Evolutionary conservation across 2,329 filamentous ascomycete genomes (phyloP).

Genomic region (Penicillium janthinellum): DNA sequence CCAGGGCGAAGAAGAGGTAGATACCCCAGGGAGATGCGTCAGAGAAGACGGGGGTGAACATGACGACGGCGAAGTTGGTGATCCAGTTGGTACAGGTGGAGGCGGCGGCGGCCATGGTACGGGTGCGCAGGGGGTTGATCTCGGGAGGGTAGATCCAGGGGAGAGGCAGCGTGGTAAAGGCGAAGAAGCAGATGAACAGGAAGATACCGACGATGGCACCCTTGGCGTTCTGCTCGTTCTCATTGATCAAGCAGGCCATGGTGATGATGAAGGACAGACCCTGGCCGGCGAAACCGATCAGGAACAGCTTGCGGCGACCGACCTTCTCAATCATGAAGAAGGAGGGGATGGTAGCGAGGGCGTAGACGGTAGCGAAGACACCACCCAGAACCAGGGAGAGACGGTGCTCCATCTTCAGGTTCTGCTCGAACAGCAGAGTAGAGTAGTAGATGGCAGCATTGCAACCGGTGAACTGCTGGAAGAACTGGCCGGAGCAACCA

Average conservation of each 20-base stretch:
- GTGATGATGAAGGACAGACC: slow-evolving; percentile 36
- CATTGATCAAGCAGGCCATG: slow-evolving; percentile 34
- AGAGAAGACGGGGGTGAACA: slow-evolving; percentile 47
- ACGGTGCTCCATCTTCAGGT: slow-evolving; percentile 28
- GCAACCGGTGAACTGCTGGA: slow-evolving; percentile 50
- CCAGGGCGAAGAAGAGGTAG: slow-evolving; percentile 44
- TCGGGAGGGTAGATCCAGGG: slow-evolving; percentile 58
- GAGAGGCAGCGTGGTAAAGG: slow-evolving; percentile 63
- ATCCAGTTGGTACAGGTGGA: slow-evolving; percentile 56
- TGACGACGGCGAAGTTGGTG: slow-evolving; percentile 55
- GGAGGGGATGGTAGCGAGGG: slow-evolving; percentile 30
- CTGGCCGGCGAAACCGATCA: slow-evolving; percentile 37
- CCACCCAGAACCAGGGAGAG: slow-evolving; percentile 29
- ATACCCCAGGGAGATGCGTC: slow-evolving; percentile 37
- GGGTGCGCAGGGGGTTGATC: slow-evolving; percentile 56
- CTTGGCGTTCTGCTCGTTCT: slow-evolving; percentile 26
- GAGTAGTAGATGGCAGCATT: slow-evolving; percentile 50
- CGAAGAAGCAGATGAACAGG: slow-evolving; percentile 67
- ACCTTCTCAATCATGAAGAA: slow-evolving; percentile 40
- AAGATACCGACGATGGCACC: slow-evolving; percentile 60
- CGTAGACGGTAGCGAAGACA: slow-evolving; percentile 32
- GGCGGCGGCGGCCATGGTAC: slow-evolving; percentile 54
- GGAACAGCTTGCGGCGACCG: slow-evolving; percentile 43
- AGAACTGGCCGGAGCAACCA: slow-evolving; percentile 34
- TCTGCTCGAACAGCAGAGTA: slow-evolving; percentile 47